Evolutionary conservation across 1,139 yeast species (phyloP).

Genomic region (Nadsonia starkeyi-henricii): DNA sequence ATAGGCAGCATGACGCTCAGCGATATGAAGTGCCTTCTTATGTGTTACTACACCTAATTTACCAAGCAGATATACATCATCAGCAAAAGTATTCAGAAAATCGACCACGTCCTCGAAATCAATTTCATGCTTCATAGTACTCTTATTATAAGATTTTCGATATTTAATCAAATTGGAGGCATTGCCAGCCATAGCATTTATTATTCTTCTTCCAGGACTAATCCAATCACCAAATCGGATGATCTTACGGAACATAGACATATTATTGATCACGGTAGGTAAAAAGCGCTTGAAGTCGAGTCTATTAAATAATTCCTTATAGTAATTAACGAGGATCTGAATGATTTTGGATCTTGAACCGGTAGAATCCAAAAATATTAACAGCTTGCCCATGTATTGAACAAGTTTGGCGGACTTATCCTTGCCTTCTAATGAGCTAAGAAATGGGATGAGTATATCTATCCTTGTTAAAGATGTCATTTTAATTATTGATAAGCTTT

Average conservation of each 20-base stretch:
- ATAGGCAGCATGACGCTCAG: conserved; percentile 10
- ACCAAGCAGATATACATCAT: conserved; percentile 18
- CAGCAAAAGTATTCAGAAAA: conserved; percentile 18
- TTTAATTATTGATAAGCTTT: too few relatives aligned
- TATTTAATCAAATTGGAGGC: not conserved
- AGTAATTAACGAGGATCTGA: conserved; percentile 5
- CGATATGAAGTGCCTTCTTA: conserved; percentile 9
- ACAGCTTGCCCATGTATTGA: conserved; percentile 18
- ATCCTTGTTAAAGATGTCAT: too few relatives aligned
- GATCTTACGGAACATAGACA: conserved; percentile 20
- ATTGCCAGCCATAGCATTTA: not conserved
- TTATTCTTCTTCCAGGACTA: conserved; percentile 11
- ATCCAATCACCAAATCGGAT: conserved; percentile 22
- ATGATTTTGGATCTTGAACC: conserved; percentile 5
- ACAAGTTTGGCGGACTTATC: conserved; percentile 14
- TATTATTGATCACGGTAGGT: conserved; percentile 5
- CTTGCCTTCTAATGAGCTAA: conserved; percentile 1
- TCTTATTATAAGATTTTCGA: not conserved
- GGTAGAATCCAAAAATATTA: conserved; percentile 12
- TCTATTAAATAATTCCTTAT: conserved; percentile 13
- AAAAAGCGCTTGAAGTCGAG: not conserved
- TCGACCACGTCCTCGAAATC: conserved; percentile 13
- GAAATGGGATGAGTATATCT: conserved; percentile 5
- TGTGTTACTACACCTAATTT: conserved; percentile 16
- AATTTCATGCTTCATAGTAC: not conserved